Conservation (phyloP, 2,329 filamentous ascomycete genomes). For the Cercospora brassicicola region DNA sequence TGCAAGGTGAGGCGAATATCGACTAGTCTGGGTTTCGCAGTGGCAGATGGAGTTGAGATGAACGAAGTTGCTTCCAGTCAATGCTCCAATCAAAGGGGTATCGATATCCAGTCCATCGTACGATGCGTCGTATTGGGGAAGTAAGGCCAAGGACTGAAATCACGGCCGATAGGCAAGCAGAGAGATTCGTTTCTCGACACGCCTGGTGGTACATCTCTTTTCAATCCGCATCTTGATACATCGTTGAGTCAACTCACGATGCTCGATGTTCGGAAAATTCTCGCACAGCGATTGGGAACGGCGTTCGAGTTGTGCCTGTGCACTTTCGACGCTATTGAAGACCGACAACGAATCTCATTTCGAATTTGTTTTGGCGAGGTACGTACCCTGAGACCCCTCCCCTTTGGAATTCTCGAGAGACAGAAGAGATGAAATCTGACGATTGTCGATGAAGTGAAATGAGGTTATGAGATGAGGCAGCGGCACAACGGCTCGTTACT, state of each 20-base stretch:
- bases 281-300: background rate
- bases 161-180: background rate
- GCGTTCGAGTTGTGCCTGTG: background rate
- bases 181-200: background rate
- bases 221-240: too few relatives aligned
- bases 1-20: background rate
- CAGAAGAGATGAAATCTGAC: background rate
- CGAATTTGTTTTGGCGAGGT: background rate
- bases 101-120: background rate
- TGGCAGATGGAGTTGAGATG: background rate
- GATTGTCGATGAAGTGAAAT: background rate
- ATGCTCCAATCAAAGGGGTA: background rate
- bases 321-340: background rate
- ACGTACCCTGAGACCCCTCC: constrained; percentile 11
- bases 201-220: too few relatives aligned
- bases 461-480: background rate
- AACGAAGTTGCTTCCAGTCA: background rate
- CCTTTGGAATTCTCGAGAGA: background rate
- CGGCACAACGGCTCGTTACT: background rate
- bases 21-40: background rate
- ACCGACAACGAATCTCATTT: background rate
- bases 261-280: background rate
- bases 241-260: background rate
- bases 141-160: background rate
- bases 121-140: background rate